Conservation (phyloP, 305 asterid species). For the Fraxinus sp. region DNA sequence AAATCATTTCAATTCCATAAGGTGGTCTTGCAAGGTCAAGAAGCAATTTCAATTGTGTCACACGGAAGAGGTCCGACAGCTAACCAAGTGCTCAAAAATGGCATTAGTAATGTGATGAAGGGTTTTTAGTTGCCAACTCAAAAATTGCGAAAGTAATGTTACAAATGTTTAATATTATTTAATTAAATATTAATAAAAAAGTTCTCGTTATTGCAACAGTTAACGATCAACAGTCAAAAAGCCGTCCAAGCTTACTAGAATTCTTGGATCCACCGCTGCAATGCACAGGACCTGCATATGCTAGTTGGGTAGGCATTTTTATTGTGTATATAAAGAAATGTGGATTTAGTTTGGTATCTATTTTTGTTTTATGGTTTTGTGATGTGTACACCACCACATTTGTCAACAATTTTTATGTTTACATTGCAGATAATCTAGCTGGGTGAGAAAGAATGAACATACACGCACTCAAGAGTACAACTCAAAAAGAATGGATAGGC, state of each 20-base stretch:
- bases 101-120: constrained; percentile 26
- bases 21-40: constrained; percentile 99
- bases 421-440: not conserved
- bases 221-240: not conserved
- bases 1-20: constrained; percentile 65
- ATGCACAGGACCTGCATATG: not conserved
- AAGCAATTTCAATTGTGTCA: constrained; percentile 44
- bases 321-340: not conserved
- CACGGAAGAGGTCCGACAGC: constrained; percentile 38
- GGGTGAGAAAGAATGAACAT: not conserved
- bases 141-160: not conserved
- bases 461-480: no score
- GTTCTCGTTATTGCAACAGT: not conserved
- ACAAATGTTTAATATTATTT: no score
- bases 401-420: not conserved
- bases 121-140: constrained; percentile 41
- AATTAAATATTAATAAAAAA: no score
- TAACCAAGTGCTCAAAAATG: constrained; percentile 33
- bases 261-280: not conserved
- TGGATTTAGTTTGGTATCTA: not conserved
- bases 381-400: not conserved
- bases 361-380: not conserved
- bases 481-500: not conserved
- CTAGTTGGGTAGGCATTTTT: not conserved
- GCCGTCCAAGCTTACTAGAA: not conserved